Conservation (phyloP, 345 rosid genomes). For the Eucalyptus albens region DNA sequence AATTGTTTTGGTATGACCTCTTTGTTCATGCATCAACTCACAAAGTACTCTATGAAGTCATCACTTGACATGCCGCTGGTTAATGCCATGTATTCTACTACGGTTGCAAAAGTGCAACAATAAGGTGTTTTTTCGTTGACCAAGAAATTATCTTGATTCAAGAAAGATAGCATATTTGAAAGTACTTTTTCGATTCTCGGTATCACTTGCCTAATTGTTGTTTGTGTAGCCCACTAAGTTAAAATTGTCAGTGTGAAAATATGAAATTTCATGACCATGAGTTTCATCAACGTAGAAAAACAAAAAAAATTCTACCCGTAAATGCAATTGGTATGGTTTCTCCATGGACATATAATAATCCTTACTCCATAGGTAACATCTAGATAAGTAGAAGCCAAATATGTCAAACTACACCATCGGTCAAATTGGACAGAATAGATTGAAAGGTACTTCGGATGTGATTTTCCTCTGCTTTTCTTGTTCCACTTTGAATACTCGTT, state of each 20-base stretch:
- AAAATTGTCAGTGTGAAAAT: no score
- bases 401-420: neutral
- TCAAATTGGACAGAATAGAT: neutral
- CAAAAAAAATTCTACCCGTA: fast-evolving
- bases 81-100: neutral
- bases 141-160: neutral
- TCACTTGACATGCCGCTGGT: neutral
- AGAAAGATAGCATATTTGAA: neutral
- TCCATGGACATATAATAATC: neutral
- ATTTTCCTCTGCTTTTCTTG: neutral
- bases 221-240: neutral
- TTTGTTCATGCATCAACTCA: neutral
- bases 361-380: neutral
- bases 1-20: neutral
- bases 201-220: neutral
- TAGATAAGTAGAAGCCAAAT: neutral
- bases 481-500: neutral
- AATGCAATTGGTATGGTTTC: neutral
- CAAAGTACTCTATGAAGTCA: neutral
- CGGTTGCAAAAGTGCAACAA: neutral
- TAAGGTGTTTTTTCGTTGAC: neutral
- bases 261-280: neutral
- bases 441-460: neutral
- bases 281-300: no score
- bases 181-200: neutral